A percentile compares a stretch with the other conserved stretches of the same genome.
These are phyloP conservation scores for Magnaporthiopsis incrustans DNA, from an alignment of 2,329 filamentous ascomycete genomes.

Conservation along the genomic window DNA sequence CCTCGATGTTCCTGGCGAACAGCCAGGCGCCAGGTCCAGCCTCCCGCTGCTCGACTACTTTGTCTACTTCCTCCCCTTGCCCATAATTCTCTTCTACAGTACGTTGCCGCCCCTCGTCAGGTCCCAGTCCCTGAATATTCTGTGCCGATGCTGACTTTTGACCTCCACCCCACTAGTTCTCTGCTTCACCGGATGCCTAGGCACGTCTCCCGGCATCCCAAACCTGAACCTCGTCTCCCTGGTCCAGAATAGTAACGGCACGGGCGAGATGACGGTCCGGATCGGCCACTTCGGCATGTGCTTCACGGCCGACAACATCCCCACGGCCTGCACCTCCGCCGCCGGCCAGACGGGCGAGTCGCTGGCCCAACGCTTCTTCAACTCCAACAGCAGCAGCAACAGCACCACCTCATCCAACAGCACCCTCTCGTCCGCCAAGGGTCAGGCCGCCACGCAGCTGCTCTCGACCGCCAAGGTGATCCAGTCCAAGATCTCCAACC, in stretches of 20 bases:
- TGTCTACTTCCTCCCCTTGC: constrained; percentile 3
- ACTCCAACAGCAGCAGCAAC: not conserved
- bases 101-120: not conserved
- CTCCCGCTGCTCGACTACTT: not conserved
- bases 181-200: constrained; percentile 1
- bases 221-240: constrained; percentile 5
- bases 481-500: constrained; percentile 1
- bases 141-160: not conserved
- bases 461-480: not conserved
- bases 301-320: not conserved
- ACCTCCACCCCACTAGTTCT: not conserved
- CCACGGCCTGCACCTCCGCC: not conserved
- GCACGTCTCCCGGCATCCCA: constrained; percentile 5
- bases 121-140: not conserved
- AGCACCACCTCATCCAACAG: not conserved
- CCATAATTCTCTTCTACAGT: constrained; percentile 5
- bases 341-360: not conserved
- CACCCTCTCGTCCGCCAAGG: not conserved
- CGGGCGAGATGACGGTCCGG: not conserved
- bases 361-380: not conserved
- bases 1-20: not conserved
- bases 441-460: not conserved
- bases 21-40: not conserved
- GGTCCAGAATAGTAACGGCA: not conserved
- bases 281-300: constrained; percentile 8